Evolutionary conservation across 371 early-diverging fungal genomes (phyloP), one percentile per base, ranked within the genome.

Genomic region (Nematocida sp.): DNA sequence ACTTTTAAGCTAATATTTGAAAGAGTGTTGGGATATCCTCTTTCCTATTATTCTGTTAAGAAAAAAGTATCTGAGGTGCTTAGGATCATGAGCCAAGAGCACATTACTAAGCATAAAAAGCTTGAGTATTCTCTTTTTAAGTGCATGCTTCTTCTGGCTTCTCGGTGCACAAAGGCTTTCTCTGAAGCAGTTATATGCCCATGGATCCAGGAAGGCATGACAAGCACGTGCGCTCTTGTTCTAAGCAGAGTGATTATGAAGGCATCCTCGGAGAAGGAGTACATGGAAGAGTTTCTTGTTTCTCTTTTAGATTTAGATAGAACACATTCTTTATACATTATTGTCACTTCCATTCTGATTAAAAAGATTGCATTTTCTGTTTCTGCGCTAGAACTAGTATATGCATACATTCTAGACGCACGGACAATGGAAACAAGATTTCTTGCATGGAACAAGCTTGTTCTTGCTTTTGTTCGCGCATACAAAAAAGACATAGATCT

Each of bases 271-370:
- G 69, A 68, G 33, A 56, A 39, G 32, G 61, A 23, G 25, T 55
- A 81, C 45, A 61, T 78, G 50, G 79, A 81, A 33, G 67, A 77
- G n/a, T 49, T 81, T 20, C 55, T 82, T 16, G 4, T 16, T n/a
- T 32, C 18, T 7, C 4, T 68, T 18, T 25, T 68, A 20, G 1
- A 13, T 13, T 40, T 45, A 23, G 28, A 18, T 4, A 59, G 47
- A 7, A 20, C 56, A 9, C 42, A 59, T 30, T 45, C 48, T 45
- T 48, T 79, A 2, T 57, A 66, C 7, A 57, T 77, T 4, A 49
- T 82, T 1, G 42, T 82, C 2, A 75, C 57, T 4, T 57, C 42
- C 35, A 38, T 80, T 45, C 55, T 82, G 36, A 55, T 51, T 23
- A 82, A 81, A 47, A 78, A 68, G 25, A 64, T 51, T 16, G 76